phyloP scores from a whole-genome alignment of 345 rosid species.

The Salix arbutifolia region DNA sequence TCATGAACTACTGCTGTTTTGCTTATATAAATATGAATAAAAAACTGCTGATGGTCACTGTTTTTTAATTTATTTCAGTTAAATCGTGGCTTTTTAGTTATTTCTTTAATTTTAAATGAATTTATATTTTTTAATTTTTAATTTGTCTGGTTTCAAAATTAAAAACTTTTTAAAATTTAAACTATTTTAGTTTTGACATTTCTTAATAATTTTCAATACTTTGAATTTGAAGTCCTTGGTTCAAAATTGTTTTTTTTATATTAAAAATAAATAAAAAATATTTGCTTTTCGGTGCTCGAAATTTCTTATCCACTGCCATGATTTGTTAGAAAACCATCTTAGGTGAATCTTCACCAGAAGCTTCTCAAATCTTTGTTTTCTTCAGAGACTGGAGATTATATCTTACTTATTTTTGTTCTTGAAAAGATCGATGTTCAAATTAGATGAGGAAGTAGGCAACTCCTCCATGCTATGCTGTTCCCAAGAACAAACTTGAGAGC shows the following conservation, averaged over 20 bases:
- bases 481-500: no score
- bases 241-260: neutral
- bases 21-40: neutral
- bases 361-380: constrained; percentile 56
- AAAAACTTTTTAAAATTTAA: no score
- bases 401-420: neutral
- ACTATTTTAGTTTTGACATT: no score
- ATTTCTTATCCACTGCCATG: constrained; percentile 43
- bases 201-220: no score
- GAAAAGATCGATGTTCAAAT: neutral
- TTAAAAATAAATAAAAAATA: no score
- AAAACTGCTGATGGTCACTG: constrained; percentile 7
- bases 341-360: constrained; percentile 67
- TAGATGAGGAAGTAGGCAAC: neutral
- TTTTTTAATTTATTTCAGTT: constrained; percentile 29
- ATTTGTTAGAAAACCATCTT: constrained; percentile 60
- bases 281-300: neutral
- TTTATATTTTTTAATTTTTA: no score
- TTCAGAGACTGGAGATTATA: constrained; percentile 61
- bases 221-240: constrained; percentile 35
- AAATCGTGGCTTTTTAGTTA: constrained; percentile 44
- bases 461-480: no score
- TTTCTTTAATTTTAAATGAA: no score
- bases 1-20: neutral
- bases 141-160: no score